Base-by-base conservation (phyloP, 179 eudicot genomes). In the Pouteria campechiana region DNA sequence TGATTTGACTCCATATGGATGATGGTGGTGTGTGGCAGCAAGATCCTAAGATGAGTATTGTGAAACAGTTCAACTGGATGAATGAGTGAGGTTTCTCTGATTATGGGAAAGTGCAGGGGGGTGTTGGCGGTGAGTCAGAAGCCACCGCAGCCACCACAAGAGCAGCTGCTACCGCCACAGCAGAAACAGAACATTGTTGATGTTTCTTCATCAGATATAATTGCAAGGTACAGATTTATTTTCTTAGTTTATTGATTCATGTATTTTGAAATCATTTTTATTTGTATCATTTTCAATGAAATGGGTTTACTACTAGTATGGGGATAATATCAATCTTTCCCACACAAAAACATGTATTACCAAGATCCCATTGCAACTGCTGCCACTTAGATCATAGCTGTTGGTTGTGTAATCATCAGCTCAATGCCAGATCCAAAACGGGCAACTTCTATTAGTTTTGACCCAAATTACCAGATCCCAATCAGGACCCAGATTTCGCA, bases 131-230 rank as follows among this genome's bases (percentile, higher is more conserved):
- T 66, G 29, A 73, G 67, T 24, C 41, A 65, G 43, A 65, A 38
- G 34, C 57, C 48, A 37, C 64, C 55, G 32, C 73, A 45, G 40
- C 25, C 32, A 25, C 52, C 46, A 54, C 42, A 14, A 6, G 50
- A 44, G 25, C 46, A 43, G 6, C 31, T 14, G 3, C 60, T 46
- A 32, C 60, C 31, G 37, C 60, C 42, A 61, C 46, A 49, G 39
- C 63, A 71, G 48, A 67, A 33, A 45, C 51, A 49, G 9, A 55
- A 40, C 32, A 20, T 54, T 16, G 41, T 60, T 41, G 96, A 87
- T 46, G 55, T 79, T 70, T 56, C 69, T 24, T 81, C 95, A 34
- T 83, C 86, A 20, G 92, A 81, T 70, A 80, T 87, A 23, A 72
- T 75, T 54, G 75, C 83, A 20, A 85, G 95, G 95, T 84, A 73